A percentile compares a stretch with the other conserved stretches of the same genome.
Evolutionary conservation across 805 yeast species (phyloP).

Genomic region (Jamesozyma piceae): DNA sequence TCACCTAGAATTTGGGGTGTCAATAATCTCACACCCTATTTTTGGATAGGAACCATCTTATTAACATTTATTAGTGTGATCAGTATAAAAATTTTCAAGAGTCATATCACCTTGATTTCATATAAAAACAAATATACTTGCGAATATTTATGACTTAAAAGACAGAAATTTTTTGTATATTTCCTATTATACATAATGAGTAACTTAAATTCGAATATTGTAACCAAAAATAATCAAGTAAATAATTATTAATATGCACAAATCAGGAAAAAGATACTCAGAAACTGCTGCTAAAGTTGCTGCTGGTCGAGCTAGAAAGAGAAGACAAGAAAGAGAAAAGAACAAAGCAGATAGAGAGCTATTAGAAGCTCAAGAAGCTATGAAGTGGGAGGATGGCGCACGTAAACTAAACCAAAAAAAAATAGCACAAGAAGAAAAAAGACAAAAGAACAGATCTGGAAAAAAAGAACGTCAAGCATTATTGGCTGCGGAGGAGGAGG

Average conservation of each 20-base stretch:
- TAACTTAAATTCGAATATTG: background rate
- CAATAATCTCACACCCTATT: too few relatives aligned
- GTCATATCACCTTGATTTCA: too few relatives aligned
- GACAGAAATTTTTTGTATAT: too few relatives aligned
- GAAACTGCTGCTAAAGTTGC: constrained; percentile 25
- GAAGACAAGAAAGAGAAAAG: constrained; percentile 20
- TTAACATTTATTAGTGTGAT: too few relatives aligned
- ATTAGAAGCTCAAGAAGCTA: constrained; percentile 18
- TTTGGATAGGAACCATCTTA: too few relatives aligned
- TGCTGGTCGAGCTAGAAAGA: constrained; percentile 24
- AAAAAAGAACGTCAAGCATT: constrained; percentile 22
- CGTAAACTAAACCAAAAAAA: constrained; percentile 15
- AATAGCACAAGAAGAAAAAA: constrained; percentile 13
- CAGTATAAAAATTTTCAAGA: too few relatives aligned
- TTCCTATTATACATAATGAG: too few relatives aligned
- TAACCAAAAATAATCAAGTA: background rate
- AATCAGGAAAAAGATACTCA: constrained; percentile 24
- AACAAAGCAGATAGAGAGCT: constrained; percentile 11
- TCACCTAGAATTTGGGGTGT: too few relatives aligned
- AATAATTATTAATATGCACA: background rate
- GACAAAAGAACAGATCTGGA: constrained; percentile 14
- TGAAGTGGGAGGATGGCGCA: constrained; percentile 23
- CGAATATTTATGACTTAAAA: too few relatives aligned
- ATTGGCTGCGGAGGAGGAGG: constrained; percentile 22
- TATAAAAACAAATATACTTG: too few relatives aligned